Evolutionary conservation across 2,329 filamentous ascomycete genomes (phyloP).

Genomic region (Alternaria arbusti): DNA sequence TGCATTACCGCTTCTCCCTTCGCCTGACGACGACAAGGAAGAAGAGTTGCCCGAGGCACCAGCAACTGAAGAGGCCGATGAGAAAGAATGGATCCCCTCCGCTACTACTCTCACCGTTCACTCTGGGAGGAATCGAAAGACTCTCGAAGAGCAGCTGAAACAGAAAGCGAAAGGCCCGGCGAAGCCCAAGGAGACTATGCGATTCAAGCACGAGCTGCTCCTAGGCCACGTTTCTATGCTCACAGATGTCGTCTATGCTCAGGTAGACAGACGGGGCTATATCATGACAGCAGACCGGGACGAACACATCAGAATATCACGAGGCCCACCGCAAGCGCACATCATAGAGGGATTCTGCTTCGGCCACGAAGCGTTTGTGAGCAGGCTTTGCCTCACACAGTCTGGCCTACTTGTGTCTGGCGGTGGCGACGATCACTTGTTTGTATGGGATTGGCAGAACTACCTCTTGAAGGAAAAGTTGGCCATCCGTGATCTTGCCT

Average conservation of each 20-base stretch:
- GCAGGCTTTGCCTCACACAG: conserved; percentile 71
- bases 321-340: conserved; percentile 80
- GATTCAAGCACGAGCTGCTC: conserved; percentile 77
- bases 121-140: conserved; percentile 64
- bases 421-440: conserved; percentile 80
- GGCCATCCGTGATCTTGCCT: conserved; percentile 46
- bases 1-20: conserved; percentile 72
- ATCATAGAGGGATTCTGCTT: conserved; percentile 90
- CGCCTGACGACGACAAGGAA: conserved; percentile 37
- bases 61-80: conserved; percentile 25
- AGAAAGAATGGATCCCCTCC: conserved; percentile 56
- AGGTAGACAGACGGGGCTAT: conserved; percentile 61
- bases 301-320: conserved; percentile 87
- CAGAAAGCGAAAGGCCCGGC: conserved; percentile 48
- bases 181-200: conserved; percentile 57
- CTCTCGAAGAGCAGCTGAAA: conserved; percentile 63
- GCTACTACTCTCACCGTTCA: conserved; percentile 67
- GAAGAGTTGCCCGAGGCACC: conserved; percentile 27
- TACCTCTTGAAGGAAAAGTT: conserved; percentile 62
- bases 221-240: conserved; percentile 96
- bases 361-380: conserved; percentile 86
- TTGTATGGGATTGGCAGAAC: conserved; percentile 81
- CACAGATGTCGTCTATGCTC: conserved; percentile 71
- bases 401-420: conserved; percentile 78
- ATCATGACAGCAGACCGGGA: conserved; percentile 73